phyloP scores from a whole-genome alignment of 179 eudicot genomes.

The Beta lomatogona region DNA sequence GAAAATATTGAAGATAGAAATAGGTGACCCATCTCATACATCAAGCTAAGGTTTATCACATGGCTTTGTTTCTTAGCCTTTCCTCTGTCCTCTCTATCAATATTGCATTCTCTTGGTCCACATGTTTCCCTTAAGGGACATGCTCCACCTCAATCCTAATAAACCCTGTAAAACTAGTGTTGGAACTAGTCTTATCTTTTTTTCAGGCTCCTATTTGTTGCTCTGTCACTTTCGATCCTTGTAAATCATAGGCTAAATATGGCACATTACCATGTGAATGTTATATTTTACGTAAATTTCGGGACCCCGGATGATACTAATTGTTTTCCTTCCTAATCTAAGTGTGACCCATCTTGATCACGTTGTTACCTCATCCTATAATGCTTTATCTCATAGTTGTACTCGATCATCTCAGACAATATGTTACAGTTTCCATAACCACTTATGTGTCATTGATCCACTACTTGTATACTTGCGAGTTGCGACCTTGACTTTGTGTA shows the following conservation, averaged over 20 bases:
- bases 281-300: neutral
- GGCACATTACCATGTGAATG: slow-evolving; percentile 6
- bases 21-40: neutral
- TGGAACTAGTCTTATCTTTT: neutral
- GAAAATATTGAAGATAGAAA: neutral
- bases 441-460: neutral
- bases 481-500: neutral
- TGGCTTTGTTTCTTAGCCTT: neutral
- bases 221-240: neutral
- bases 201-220: neutral
- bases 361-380: neutral
- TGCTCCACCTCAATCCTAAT: too few species aligned
- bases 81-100: neutral
- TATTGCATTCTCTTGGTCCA: neutral
- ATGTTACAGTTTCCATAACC: slow-evolving; percentile 1
- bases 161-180: neutral
- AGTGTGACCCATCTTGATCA: neutral
- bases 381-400: neutral
- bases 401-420: neutral
- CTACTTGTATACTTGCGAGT: neutral
- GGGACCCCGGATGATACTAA: neutral
- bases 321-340: neutral
- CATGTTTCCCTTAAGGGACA: neutral
- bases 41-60: neutral
- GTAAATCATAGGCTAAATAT: neutral